phyloP scores from a whole-genome alignment of 192 early-diverging fungal genomes.

The Dispira simplex region DNA sequence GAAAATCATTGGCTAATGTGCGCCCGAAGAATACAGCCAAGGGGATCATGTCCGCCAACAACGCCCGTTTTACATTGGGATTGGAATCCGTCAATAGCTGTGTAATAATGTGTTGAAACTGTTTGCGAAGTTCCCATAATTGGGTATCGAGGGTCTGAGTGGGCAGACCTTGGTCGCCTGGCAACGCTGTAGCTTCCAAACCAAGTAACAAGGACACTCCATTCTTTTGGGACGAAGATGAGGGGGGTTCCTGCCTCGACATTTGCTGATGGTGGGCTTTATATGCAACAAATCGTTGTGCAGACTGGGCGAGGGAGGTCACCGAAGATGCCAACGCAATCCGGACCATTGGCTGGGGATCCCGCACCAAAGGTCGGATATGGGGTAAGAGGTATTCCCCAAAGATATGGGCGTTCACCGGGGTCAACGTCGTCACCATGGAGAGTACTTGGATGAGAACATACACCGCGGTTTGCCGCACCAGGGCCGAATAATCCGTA shows the following conservation, averaged over 20 bases:
- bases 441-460: conserved; percentile 28
- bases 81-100: conserved; percentile 67
- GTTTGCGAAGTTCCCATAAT: conserved; percentile 26
- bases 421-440: conserved; percentile 59
- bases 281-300: conserved; percentile 38
- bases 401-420: conserved; percentile 74
- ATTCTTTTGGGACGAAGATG: conserved; percentile 5
- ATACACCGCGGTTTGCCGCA: conserved; percentile 23
- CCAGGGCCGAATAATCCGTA: conserved; percentile 18
- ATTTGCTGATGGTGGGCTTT: too few species aligned
- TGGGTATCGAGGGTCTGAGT: background rate
- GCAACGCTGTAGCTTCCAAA: too few species aligned
- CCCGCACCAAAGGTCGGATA: conserved; percentile 47
- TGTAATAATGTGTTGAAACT: conserved; percentile 61
- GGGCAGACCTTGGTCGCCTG: background rate
- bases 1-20: conserved; percentile 62
- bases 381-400: conserved; percentile 79
- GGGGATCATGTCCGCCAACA: conserved; percentile 66
- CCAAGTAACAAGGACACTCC: background rate
- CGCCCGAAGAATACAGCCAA: conserved; percentile 74
- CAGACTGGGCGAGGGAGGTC: conserved; percentile 59
- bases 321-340: conserved; percentile 73
- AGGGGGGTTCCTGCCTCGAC: conserved; percentile 16
- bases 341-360: conserved; percentile 61
- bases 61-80: conserved; percentile 66